A percentile compares a stretch with the other conserved stretches of the same genome.
Evolutionary conservation across 2,329 filamentous ascomycete genomes (phyloP).

Genomic region (Neonectria ditissima): DNA sequence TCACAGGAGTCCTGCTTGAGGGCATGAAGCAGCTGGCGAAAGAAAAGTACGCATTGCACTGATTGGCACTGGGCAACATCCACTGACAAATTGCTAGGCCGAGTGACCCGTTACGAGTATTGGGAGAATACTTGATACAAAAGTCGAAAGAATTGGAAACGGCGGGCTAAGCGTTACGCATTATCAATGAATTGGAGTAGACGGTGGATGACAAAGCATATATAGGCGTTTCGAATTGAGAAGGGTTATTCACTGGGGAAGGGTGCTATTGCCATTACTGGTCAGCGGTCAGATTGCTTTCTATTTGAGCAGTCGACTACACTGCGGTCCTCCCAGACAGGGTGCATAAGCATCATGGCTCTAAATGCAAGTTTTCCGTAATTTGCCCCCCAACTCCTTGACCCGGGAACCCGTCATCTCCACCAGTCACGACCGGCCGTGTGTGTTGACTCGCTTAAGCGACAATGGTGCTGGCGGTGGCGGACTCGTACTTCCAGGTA

Average conservation of each 20-base stretch:
- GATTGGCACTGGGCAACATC: not conserved
- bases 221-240: slow-evolving; percentile 42
- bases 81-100: slow-evolving; percentile 60
- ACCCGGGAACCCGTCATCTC: slow-evolving; percentile 53
- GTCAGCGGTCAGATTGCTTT: slow-evolving; percentile 51
- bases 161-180: slow-evolving; percentile 33
- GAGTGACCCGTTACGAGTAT: slow-evolving; percentile 73
- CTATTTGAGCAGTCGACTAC: slow-evolving; percentile 50
- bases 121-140: slow-evolving; percentile 78
- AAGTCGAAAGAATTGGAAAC: slow-evolving; percentile 74
- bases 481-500: slow-evolving; percentile 99
- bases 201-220: slow-evolving; percentile 29
- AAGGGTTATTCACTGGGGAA: slow-evolving; percentile 40
- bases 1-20: slow-evolving; percentile 76
- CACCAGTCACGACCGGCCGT: slow-evolving; percentile 39
- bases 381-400: slow-evolving; percentile 59
- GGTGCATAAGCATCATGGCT: slow-evolving; percentile 57
- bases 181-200: slow-evolving; percentile 2
- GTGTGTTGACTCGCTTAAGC: slow-evolving; percentile 70
- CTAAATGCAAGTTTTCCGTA: slow-evolving; percentile 59
- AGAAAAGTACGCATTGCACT: slow-evolving; percentile 71
- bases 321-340: slow-evolving; percentile 49
- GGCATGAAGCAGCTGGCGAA: slow-evolving; percentile 80
- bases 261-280: slow-evolving; percentile 44
- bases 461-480: slow-evolving; percentile 94